These are phyloP conservation scores for Cladosporium oxysporum DNA, from an alignment of 2,329 filamentous ascomycete species.

Conservation along the genomic window DNA sequence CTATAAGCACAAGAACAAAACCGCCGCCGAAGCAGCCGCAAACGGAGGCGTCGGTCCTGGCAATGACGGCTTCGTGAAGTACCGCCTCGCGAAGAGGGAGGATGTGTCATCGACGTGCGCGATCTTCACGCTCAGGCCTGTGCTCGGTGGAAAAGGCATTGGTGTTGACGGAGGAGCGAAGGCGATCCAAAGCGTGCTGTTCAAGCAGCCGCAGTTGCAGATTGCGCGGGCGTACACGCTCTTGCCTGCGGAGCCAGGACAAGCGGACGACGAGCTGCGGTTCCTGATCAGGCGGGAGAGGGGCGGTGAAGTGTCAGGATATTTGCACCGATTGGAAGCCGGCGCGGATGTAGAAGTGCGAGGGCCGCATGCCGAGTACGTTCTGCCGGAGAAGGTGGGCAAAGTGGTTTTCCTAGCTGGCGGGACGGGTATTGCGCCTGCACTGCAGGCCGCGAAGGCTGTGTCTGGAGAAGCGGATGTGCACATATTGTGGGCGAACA, in stretches of 20 bases:
- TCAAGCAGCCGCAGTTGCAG: slow-evolving; percentile 92
- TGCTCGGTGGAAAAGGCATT: slow-evolving; percentile 2
- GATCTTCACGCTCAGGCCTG: slow-evolving; percentile 64
- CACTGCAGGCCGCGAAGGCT: slow-evolving; percentile 73
- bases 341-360: slow-evolving; percentile 72
- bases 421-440: slow-evolving; percentile 89
- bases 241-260: slow-evolving; percentile 58
- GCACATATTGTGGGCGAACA: slow-evolving; percentile 80
- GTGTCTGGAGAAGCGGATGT: slow-evolving; percentile 54
- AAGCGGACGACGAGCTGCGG: slow-evolving; percentile 52
- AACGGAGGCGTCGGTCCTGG: not conserved
- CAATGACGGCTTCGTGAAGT: slow-evolving; percentile 41
- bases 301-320: slow-evolving; percentile 82
- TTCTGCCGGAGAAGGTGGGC: slow-evolving; percentile 54
- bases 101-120: slow-evolving; percentile 67
- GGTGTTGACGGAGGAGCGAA: slow-evolving; percentile 38
- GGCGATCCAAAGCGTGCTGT: slow-evolving; percentile 83
- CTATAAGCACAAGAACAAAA: slow-evolving; percentile 18
- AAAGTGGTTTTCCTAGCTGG: slow-evolving; percentile 83
- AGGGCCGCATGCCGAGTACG: slow-evolving; percentile 72
- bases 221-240: slow-evolving; percentile 92
- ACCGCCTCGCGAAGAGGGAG: slow-evolving; percentile 63
- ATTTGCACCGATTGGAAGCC: slow-evolving; percentile 64
- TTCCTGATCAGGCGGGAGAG: slow-evolving; percentile 78
- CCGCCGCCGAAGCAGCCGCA: not conserved